Base-by-base conservation (phyloP, 208 protist genomes). In the Leishmania aethiopica region DNA sequence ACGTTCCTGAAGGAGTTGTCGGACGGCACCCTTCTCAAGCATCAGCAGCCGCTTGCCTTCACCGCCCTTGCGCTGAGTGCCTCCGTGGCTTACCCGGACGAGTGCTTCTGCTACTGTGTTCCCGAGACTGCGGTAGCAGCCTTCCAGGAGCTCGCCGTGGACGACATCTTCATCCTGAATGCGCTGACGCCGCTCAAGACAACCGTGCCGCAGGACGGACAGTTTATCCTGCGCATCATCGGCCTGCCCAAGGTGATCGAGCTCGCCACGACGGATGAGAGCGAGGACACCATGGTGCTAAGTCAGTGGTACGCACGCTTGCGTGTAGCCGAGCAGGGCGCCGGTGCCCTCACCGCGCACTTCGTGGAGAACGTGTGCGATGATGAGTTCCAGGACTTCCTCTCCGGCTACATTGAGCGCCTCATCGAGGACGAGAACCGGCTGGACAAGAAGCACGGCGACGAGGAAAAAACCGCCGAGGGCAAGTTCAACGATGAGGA, bases 181-280 rank as follows among this genome's bases (percentile, higher is more conserved):
- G 90, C 91, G 6, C 87, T 96, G 47, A 85, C 90, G 17, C 86
- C 87, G 8, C 85, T 96, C 64, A 77, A 74, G 59, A 81, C 81
- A 35, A 71, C 67, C 3, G 88, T 77, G 42, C 80, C 66, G 51
- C 13, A 81, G 13, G 87, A 86, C 75, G 87, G 72, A n/a, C 42
- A 72, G 40, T 87, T 85, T 49, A 79, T 74, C 28, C 86, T 93
- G 76, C 85, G 85, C 59, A 80, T 96, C 70, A 66, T 91, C 40
- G 93, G 93, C 11, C 82, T 95, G 32, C 91, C 91, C 17, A 92
- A 96, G 84, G 91, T 95, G 60, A 92, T 96, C 73, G 81, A 90
- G 73, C 82, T 95, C 40, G 84, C 88, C 62, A 86, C 89, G 28
- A 93, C 90, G 25, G 87, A 91, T 53, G 81, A 84, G 45, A 75